Base-by-base conservation (phyloP, 2,329 filamentous ascomycete species). In the Calonectria ilicicola region DNA sequence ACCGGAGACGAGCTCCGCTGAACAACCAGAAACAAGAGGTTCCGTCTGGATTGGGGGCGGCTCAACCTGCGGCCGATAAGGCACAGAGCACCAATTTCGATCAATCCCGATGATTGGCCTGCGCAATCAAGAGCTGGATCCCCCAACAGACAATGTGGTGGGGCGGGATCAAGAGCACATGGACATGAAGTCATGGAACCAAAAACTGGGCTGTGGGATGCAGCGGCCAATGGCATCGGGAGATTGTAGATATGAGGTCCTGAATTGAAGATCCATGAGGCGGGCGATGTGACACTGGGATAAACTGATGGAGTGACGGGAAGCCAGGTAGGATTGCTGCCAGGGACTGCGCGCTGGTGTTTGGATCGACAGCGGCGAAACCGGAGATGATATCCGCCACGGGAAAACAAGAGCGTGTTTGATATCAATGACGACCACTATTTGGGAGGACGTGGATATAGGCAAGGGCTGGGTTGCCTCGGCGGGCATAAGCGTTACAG, bases 21-120 rank as follows among this genome's bases (percentile, higher is more conserved):
- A 10, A 56, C n/a, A 40, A 47, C 32, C 49, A 65, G 49, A 17
- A 21, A 63, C 63, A 42, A 8, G n/a, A 46, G 40, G 47, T 23
- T 14, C 47, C 65, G 27, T 23, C 35, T 15, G 32, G n/a, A 2
- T 60, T 23, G 35, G 65, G 42, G 77, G 77, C 76, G 67, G 70
- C 65, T 72, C 60, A 69, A 67, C 78, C 77, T 76, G 26, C 44
- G 35, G 75, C 72, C 60, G 49, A 67, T 69, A 46, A 67, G 67
- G 56, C 62, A 51, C 64, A 65, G 65, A 69, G 56, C 62, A 67
- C 73, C 66, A 56, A 65, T 69, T 70, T 40, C 63, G 69, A 74
- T 64, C 60, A 42, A 40, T 58, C 64, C 71, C 56, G 65, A 72
- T 76, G 63, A 73, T 73, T 79, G 74, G 75, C 40, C 29, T 69